Evolutionary conservation across 176 grass and related monocot genomes (phyloP), one percentile per base, ranked within the genome.

Genomic region (Pharus latifolius): DNA sequence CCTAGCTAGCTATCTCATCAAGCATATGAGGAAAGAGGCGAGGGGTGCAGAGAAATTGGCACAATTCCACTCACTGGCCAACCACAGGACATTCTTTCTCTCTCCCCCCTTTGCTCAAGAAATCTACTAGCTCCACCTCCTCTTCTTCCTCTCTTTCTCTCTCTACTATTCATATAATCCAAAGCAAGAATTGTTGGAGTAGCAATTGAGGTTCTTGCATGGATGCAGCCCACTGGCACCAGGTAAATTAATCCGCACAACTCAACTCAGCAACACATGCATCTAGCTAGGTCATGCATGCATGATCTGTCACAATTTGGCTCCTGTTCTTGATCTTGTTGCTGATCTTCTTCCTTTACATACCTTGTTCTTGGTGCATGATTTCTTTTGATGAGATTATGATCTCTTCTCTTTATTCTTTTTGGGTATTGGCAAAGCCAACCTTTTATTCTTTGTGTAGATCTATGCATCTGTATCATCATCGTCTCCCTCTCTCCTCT

Each of bases 191-290:
- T 80, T 75, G 30, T 15, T 56, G 28, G 0, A 30, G 18, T 3
- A 70, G 64, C 48, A 66, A 38, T 69, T 62, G 56, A 35, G 70
- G 70, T 16, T 58, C 40, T 87, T 81, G 66, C 71, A 96, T 91
- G 92, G 92, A 96, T 86, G 60, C 92, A 57, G 78, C 82, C 49
- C 88, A 75, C 70, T 91, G 92, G 92, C 84, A 80, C 61, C 92
- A 96, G 88, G 89, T 90, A 85, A 80, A 69, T 73, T 65, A 18
- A 1, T 46, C 63, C 35, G 35, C 61, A n/a, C 73, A 79, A 52
- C 77, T 89, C 82, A 57, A 59, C 49, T 72, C 12, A 43, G 63
- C 28, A 60, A 3, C 51, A 13, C 12, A 23, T 71, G 31, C 46
- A 70, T 53, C 26, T 65, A 20, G 25, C 24, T 46, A 73, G 55